phyloP scores from a whole-genome alignment of 2,329 filamentous ascomycete genomes.

The Hypoxylon sp. region DNA sequence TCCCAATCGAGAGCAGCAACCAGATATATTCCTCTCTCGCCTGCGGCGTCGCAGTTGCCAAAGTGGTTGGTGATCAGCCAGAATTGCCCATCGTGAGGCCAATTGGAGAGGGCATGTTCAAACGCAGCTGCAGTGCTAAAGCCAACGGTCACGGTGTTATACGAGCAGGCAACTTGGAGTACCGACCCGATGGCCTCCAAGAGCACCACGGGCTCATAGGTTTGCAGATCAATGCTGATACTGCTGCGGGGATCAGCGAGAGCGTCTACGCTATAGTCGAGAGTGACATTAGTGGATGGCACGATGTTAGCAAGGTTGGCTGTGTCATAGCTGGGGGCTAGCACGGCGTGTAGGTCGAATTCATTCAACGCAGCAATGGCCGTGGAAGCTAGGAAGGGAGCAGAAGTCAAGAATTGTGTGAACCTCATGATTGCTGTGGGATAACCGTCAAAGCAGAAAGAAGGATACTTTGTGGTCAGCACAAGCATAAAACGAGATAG shows the following conservation, averaged over 20 bases:
- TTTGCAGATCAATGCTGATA: constrained; percentile 29
- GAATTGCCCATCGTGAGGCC: constrained; percentile 45
- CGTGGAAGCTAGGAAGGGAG: constrained; percentile 17
- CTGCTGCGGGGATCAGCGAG: constrained; percentile 23
- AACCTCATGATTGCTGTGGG: constrained; percentile 20
- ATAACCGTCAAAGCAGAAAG: background rate
- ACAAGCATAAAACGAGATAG: constrained; percentile 3
- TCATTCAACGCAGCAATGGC: constrained; percentile 27
- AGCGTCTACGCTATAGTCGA: constrained; percentile 36
- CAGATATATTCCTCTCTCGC: constrained; percentile 56
- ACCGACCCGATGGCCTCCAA: constrained; percentile 50
- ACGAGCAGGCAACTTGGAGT: constrained; percentile 48
- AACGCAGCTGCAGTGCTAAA: constrained; percentile 44
- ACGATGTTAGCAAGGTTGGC: constrained; percentile 35
- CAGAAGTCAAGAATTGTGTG: constrained; percentile 14
- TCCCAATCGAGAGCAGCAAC: constrained; percentile 49
- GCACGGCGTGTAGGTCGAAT: constrained; percentile 27
- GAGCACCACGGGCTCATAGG: constrained; percentile 47
- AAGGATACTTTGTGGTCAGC: background rate
- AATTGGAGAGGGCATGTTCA: constrained; percentile 32
- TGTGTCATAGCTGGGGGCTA: constrained; percentile 34
- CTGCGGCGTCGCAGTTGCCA: constrained; percentile 55
- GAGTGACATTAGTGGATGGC: constrained; percentile 34
- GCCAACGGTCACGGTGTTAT: constrained; percentile 46
- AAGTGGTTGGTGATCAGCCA: constrained; percentile 58